Evolutionary conservation across 75 land plant genomes (phyloP), one percentile per base, ranked within the genome.

Genomic region (Cryptomeria japonica): DNA sequence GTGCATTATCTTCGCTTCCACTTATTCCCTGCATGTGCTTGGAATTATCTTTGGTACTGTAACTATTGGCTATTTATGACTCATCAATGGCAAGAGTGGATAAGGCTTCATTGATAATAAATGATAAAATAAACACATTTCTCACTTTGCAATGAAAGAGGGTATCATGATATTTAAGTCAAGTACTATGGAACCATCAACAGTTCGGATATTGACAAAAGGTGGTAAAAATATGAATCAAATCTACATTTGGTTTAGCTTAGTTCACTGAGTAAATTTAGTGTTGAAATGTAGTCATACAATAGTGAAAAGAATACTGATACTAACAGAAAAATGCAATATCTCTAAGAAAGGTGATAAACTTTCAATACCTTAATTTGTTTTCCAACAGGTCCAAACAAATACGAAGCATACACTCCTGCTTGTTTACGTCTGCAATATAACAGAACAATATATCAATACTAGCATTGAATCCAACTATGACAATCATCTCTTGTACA

Each of bases 381-480:
- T 86, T 89, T 96, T 53, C 94, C 96, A 14, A 77, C 64, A 15
- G 98, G 94, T 28, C 98, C 98, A 93, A 95, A 94, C 56, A 90
- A 83, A 87, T 97, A 97, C 31, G 98, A 93, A 41, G 95, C 76
- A 90, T 97, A 96, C 15, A 97, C 96, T 32, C 98, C 98, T 87
- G 90, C 94, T 86, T 96, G 98, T 85, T 89, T 91, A 70, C 98
- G 94, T 92, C 98, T 97, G 90, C 86, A 94, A 77, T 87, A 70
- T 15, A 44, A 82, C 49, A 82, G n/a, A 28, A 42, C 49, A 38
- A 79, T 18, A 2, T 82, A 82, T 44, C 22, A 12, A 82, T 25
- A 12, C 25, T 31, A 82, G 51, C 19, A 82, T 44, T 25, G n/a
- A 82, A 18, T 44, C 49, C 32, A 44, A 44, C 31, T 82, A 82